Conservation (phyloP, 2,329 filamentous ascomycete genomes). For the Pezicula carpinea region DNA sequence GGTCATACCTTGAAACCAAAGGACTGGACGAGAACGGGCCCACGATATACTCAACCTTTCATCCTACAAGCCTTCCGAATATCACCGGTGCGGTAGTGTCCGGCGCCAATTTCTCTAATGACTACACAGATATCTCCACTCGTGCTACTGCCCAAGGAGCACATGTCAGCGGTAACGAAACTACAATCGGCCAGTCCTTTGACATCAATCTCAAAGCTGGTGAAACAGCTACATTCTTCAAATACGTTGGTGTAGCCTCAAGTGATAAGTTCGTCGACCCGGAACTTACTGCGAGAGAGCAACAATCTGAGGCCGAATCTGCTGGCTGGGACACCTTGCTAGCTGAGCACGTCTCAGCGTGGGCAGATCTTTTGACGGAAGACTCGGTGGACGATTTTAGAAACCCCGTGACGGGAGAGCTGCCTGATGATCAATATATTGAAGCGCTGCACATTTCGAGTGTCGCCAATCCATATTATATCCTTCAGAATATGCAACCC, state of each 20-base stretch:
- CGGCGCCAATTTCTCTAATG: slow-evolving; percentile 34
- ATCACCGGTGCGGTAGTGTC: slow-evolving; percentile 58
- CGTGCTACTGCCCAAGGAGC: slow-evolving; percentile 23
- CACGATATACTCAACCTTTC: slow-evolving; percentile 61
- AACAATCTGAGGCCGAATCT: slow-evolving; percentile 43
- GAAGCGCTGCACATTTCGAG: slow-evolving; percentile 48
- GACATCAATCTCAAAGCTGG: slow-evolving; percentile 47
- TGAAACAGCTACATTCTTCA: slow-evolving; percentile 51
- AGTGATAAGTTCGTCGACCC: slow-evolving; percentile 62
- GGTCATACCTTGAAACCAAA: slow-evolving; percentile 54
- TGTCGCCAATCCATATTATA: slow-evolving; percentile 50
- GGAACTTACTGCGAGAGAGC: slow-evolving; percentile 47
- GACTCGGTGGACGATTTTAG: slow-evolving; percentile 61
- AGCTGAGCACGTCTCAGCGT: slow-evolving; percentile 53
- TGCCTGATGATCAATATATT: slow-evolving; percentile 55
- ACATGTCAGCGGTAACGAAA: slow-evolving; percentile 51
- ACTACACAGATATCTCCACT: slow-evolving; percentile 32
- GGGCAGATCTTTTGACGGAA: slow-evolving; percentile 55
- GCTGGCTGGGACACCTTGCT: slow-evolving; percentile 53
- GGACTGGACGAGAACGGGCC: slow-evolving; percentile 44
- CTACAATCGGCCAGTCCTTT: slow-evolving; percentile 60
- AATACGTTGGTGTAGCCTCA: slow-evolving; percentile 65
- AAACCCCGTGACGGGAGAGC: slow-evolving; percentile 47
- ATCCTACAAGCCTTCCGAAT: slow-evolving; percentile 55
- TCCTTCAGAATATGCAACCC: slow-evolving; percentile 44